Evolutionary conservation across 2,329 filamentous ascomycete species (phyloP).

Genomic region (Akanthomyces uredinophilus): DNA sequence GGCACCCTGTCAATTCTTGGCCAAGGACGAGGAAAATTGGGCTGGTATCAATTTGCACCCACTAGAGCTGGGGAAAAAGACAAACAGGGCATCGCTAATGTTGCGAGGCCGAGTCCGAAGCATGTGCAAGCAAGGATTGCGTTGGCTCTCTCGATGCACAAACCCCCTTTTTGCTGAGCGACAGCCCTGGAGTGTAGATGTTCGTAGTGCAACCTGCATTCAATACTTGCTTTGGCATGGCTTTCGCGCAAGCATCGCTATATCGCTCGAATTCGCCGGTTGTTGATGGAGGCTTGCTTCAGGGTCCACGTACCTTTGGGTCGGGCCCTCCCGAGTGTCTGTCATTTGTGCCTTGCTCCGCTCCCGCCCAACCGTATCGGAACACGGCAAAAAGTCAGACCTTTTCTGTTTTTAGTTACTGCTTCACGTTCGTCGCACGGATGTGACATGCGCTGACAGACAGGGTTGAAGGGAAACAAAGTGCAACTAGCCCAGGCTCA

Average conservation of each 20-base stretch:
- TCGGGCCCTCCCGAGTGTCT: neutral
- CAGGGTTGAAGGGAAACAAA: neutral
- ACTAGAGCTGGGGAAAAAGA: neutral
- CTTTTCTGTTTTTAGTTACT: neutral
- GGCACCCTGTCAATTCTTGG: neutral
- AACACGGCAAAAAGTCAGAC: neutral
- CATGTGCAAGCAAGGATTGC: neutral
- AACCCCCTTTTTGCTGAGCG: neutral
- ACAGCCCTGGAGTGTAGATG: neutral
- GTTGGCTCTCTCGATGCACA: neutral
- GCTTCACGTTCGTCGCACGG: neutral
- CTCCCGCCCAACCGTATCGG: neutral
- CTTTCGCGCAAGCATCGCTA: neutral
- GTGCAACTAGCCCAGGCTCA: neutral
- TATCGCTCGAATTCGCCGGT: neutral
- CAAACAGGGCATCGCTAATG: neutral
- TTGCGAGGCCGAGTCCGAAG: neutral
- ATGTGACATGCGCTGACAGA: neutral
- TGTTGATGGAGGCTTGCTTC: neutral
- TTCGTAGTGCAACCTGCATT: neutral
- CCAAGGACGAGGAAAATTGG: neutral
- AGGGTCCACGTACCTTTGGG: too few relatives aligned
- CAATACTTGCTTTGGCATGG: neutral
- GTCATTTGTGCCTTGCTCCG: neutral
- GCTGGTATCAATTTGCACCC: neutral